Conservation (phyloP, 2,329 filamentous ascomycete species). For the Falciphora oryzae region DNA sequence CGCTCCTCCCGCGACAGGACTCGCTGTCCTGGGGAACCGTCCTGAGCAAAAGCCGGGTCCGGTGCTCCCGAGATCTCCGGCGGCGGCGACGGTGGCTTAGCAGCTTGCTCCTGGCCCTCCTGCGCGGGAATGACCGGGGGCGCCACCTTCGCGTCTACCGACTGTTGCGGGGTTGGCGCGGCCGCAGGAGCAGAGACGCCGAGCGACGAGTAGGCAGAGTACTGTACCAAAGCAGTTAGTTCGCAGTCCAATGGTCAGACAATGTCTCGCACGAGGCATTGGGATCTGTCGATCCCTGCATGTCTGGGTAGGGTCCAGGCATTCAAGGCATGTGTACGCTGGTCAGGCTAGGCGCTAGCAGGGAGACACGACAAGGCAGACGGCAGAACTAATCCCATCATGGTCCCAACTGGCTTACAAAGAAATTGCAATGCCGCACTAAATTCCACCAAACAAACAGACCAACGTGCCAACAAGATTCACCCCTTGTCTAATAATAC, state of each 20-base stretch:
- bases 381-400: not conserved
- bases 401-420: constrained; percentile 3
- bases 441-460: not conserved
- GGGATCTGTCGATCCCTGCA: not conserved
- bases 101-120: constrained; percentile 20
- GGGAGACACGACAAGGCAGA: not conserved
- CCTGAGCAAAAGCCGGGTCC: constrained; percentile 27
- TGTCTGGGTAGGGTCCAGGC: not conserved
- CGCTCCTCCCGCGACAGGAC: constrained; percentile 64
- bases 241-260: constrained; percentile 4
- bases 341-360: not conserved
- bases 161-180: constrained; percentile 18
- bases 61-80: constrained; percentile 40
- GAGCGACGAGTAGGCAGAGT: constrained; percentile 39
- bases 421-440: not conserved
- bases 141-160: constrained; percentile 15
- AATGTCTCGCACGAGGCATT: constrained; percentile 2
- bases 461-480: constrained; percentile 6
- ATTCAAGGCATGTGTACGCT: not conserved
- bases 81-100: constrained; percentile 13
- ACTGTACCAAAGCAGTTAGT: constrained; percentile 28
- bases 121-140: constrained; percentile 10
- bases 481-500: constrained; percentile 13
- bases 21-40: constrained; percentile 33
- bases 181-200: constrained; percentile 18